A percentile compares a stretch with the other conserved stretches of the same genome.
phyloP scores from a whole-genome alignment of 177 flowering plant genomes.

The Vitis hybrid region DNA sequence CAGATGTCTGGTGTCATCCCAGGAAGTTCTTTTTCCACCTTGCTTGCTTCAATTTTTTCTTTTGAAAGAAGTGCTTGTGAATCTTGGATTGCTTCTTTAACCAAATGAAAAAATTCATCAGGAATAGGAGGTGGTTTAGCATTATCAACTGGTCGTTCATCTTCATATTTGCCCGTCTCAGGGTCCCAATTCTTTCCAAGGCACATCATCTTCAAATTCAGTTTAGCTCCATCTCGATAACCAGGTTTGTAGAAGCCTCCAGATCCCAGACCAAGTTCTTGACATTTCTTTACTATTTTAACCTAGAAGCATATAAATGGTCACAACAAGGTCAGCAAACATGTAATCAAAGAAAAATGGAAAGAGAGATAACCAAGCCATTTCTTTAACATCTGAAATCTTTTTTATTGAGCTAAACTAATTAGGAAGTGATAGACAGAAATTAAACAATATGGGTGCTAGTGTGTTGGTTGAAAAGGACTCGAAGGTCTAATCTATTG shows the following conservation, averaged over 20 bases:
- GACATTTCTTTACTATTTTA: conserved; percentile 51
- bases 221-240: conserved; percentile 52
- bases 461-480: no score
- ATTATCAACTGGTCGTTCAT: conserved; percentile 45
- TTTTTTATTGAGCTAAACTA: no score
- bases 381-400: no score
- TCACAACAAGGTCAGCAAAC: not conserved
- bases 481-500: no score
- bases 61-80: conserved; percentile 35
- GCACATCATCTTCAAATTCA: conserved; percentile 84
- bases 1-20: conserved; percentile 69
- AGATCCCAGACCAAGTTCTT: conserved; percentile 54
- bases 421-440: no score
- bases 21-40: conserved; percentile 45
- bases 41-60: conserved; percentile 9
- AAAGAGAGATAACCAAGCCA: no score
- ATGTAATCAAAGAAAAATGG: not conserved
- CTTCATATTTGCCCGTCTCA: conserved; percentile 45
- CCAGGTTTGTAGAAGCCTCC: conserved; percentile 91
- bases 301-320: conserved; percentile 36
- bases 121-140: conserved; percentile 69
- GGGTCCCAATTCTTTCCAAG: conserved; percentile 95
- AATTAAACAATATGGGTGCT: no score
- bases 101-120: conserved; percentile 43
- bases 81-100: conserved; percentile 47